phyloP scores from a whole-genome alignment of 2,329 filamentous ascomycete genomes.

The Talaromyces sp. region DNA sequence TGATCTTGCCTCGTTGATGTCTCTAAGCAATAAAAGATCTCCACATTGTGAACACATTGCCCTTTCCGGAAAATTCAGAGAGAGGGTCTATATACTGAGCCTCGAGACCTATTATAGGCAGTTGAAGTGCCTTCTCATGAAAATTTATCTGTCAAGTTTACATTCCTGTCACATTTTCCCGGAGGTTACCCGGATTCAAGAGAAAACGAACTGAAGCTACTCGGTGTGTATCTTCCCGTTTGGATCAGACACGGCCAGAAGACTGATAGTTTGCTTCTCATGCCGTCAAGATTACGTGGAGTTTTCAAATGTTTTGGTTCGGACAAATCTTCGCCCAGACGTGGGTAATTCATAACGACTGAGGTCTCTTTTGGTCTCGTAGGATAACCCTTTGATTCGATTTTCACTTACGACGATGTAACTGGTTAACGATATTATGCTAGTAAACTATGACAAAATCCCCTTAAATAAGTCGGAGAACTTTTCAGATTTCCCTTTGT shows the following conservation, averaged over 20 bases:
- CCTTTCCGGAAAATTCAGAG: neutral
- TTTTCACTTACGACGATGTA: neutral
- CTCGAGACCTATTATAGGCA: neutral
- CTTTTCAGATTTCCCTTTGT: neutral
- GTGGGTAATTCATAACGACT: neutral
- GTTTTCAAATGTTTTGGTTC: neutral
- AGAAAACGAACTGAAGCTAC: neutral
- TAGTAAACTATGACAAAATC: neutral
- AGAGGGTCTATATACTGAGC: neutral
- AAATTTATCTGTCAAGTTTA: neutral
- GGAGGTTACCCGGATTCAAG: neutral
- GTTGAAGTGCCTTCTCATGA: neutral
- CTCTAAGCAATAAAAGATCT: neutral
- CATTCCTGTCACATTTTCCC: neutral
- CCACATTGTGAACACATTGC: neutral
- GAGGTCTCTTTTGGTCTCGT: neutral
- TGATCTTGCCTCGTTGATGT: neutral
- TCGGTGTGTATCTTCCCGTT: neutral
- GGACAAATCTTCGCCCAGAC: neutral
- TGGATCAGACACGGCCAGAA: neutral
- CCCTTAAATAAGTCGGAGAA: neutral
- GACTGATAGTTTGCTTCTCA: neutral
- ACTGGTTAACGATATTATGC: neutral
- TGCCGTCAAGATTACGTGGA: neutral
- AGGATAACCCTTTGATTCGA: neutral